Base-by-base conservation (phyloP, 2,329 filamentous ascomycete genomes). In the Alternaria hordeiaustralica region DNA sequence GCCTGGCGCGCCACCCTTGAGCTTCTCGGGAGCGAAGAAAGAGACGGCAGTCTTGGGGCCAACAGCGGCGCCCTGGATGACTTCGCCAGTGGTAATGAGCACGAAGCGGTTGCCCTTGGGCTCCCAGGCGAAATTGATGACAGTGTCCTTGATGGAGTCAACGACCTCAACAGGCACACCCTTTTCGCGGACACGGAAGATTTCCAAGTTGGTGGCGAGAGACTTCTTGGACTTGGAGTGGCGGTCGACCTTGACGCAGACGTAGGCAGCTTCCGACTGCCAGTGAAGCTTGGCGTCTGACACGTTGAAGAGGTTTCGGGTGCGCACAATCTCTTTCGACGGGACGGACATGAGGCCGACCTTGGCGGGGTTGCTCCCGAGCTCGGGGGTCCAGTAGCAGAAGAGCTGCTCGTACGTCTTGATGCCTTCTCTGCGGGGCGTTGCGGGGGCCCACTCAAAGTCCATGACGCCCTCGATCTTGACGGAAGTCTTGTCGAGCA, bases 211-310 rank as follows among this genome's bases (percentile, higher is more conserved):
- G 30, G 96, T 99, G 65, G 94, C 95, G 75, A 97, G 89, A 3
- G 94, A 97, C 84, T 98, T 99, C 87, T 98, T 98, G 61, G 94
- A 97, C 84, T 99, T 99, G 81, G 94, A 97, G 86, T 99, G 96
- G 70, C 96, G 89, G 82, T 99, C 96, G 61, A 99, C 96, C 88
- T 99, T 99, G 81, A 98, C 95, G 79, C 96, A 98, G 64, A 99
- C 89, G 79, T 97, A 99, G 65, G 91, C 88, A 60, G 90, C 92
- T 67, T 97, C 93, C 5, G 94, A 97, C 84, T 99, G 96, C 96
- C 96, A 99, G 86, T 99, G 96, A 18, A 99, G 88, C 85, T 98
- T 99, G 62, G 92, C 96, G 80, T 99, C 96, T 49, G 93, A 93
- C 62, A 99, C 96, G 79, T 96, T 98, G 88, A 99, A 98, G 49